These are phyloP conservation scores for Dendrothele bispora DNA, from an alignment of 768 basidiomycete species.

Conservation along the genomic window DNA sequence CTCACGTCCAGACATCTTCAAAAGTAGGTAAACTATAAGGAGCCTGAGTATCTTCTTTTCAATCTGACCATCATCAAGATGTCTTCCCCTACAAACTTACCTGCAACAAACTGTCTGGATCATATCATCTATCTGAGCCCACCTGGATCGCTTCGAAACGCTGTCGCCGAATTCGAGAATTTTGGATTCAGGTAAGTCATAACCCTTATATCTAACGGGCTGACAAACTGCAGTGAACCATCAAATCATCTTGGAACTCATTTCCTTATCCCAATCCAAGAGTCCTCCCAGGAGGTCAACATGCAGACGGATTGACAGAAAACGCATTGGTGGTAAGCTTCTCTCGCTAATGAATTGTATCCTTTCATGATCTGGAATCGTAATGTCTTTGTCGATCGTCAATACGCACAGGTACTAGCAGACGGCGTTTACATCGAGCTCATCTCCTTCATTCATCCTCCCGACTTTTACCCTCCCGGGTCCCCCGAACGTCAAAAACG, in stretches of 20 bases:
- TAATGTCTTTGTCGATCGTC: not conserved
- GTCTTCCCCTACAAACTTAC: too few relatives aligned
- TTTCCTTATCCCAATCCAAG: conserved; percentile 36
- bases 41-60: too few relatives aligned
- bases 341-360: too few relatives aligned
- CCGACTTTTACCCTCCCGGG: conserved; percentile 50
- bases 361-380: not conserved
- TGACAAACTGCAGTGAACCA: too few relatives aligned
- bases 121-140: conserved; percentile 73
- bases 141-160: conserved; percentile 60
- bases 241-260: too few relatives aligned
- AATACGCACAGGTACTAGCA: conserved; percentile 41
- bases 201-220: too few relatives aligned
- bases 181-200: too few relatives aligned
- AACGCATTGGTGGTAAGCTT: conserved; percentile 65
- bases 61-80: too few relatives aligned
- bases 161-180: too few relatives aligned
- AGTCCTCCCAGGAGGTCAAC: conserved; percentile 65
- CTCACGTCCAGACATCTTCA: too few relatives aligned
- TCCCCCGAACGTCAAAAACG: conserved; percentile 47
- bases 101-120: conserved; percentile 37
- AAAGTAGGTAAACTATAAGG: too few relatives aligned
- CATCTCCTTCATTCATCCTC: conserved; percentile 61
- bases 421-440: conserved; percentile 71
- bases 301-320: conserved; percentile 59